These are phyloP conservation scores for Bothriochloa decipiens DNA, from an alignment of 176 grass and related monocot genomes.

Conservation along the genomic window DNA sequence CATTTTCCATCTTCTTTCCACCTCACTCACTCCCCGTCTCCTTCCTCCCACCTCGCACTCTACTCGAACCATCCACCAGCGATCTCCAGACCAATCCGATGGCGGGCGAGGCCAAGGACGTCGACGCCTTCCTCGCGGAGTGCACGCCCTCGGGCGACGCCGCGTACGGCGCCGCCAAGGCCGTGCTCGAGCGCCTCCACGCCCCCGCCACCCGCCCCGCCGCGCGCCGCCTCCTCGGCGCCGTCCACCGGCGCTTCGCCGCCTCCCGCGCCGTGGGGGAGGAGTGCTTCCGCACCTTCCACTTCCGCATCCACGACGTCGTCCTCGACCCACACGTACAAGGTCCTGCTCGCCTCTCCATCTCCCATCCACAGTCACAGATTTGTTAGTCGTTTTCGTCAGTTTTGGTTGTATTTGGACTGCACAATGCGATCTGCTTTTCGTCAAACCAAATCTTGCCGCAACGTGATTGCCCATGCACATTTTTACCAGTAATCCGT, in stretches of 20 bases:
- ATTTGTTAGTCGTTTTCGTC: neutral
- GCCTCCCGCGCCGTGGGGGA: slow-evolving; percentile 43
- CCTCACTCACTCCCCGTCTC: neutral
- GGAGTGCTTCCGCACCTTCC: slow-evolving; percentile 76
- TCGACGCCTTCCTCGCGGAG: slow-evolving; percentile 69
- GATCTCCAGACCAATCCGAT: neutral
- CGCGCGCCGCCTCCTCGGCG: slow-evolving; percentile 74
- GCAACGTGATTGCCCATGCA: neutral
- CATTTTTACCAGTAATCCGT: neutral
- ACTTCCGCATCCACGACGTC: slow-evolving; percentile 95
- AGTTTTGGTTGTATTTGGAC: neutral
- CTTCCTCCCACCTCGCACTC: neutral
- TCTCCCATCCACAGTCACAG: neutral
- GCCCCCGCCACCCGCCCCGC: slow-evolving; percentile 61
- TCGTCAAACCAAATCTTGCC: neutral
- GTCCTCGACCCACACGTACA: slow-evolving; percentile 59
- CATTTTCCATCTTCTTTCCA: slow-evolving; percentile 10
- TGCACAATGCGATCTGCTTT: neutral
- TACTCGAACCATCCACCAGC: neutral
- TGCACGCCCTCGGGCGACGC: slow-evolving; percentile 81
- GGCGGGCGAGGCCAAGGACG: slow-evolving; percentile 27
- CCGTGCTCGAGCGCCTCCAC: slow-evolving; percentile 71
- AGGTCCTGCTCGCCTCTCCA: slow-evolving; percentile 33
- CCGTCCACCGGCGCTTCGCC: slow-evolving; percentile 68
- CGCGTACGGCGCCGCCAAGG: slow-evolving; percentile 79